Conservation (phyloP, 1,284 basidiomycete genomes). For the Malassezia caprae region DNA sequence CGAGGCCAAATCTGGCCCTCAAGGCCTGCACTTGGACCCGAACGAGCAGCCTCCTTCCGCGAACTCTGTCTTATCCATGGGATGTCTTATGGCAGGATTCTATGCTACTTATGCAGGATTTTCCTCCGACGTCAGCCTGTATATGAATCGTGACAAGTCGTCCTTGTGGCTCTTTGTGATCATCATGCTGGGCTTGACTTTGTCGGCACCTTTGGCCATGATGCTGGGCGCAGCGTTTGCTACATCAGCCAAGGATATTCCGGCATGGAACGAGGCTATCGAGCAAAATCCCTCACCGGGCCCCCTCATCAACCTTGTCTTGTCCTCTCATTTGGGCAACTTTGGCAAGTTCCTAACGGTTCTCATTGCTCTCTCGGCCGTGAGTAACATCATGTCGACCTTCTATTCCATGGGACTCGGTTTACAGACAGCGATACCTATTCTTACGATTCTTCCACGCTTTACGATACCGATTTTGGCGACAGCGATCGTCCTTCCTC, state of each 20-base stretch:
- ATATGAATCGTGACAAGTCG: conserved; percentile 51
- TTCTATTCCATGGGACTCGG: conserved; percentile 50
- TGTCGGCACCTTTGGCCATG: conserved; percentile 55
- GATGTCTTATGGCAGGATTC: conserved; percentile 56
- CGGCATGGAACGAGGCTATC: conserved; percentile 51
- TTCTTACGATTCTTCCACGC: conserved; percentile 66
- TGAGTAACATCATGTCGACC: conserved; percentile 71
- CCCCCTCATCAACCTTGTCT: conserved; percentile 67
- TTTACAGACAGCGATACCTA: conserved; percentile 56
- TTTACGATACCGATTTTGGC: conserved; percentile 74
- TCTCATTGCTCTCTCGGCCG: conserved; percentile 61
- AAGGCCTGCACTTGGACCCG: conserved; percentile 52
- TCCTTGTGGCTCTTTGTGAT: conserved; percentile 54
- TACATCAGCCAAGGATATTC: conserved; percentile 55
- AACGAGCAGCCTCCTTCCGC: conserved; percentile 52
- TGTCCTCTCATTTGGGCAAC: conserved; percentile 56
- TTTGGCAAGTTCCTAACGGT: conserved; percentile 82
- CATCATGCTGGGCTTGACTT: conserved; percentile 57
- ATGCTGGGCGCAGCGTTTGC: conserved; percentile 55
- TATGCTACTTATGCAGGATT: conserved; percentile 52
- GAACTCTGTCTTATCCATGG: conserved; percentile 54
- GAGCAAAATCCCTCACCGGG: conserved; percentile 49
- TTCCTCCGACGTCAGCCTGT: conserved; percentile 46
- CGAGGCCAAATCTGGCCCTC: conserved; percentile 54
- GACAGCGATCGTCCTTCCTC: conserved; percentile 61